Percentiles rank a stretch among this genome's conserved stretches.
Conservation (phyloP, 2,329 filamentous ascomycete genomes). For the Verticillium zaregamsianum region DNA sequence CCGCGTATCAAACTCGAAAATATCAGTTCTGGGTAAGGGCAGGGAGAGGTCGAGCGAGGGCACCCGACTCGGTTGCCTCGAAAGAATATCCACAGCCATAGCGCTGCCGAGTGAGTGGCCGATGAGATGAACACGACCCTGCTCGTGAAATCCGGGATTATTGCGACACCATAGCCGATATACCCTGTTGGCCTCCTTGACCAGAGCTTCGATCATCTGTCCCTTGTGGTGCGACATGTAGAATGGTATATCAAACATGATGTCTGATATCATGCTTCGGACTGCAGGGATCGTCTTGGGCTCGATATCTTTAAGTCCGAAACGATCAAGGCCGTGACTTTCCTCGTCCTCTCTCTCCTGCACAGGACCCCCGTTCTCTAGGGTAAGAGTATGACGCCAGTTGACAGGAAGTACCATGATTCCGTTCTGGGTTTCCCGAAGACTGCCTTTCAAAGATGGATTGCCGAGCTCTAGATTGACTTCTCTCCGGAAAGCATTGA, state of each 20-base stretch:
- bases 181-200: slow-evolving; percentile 90
- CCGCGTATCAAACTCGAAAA: slow-evolving; percentile 88
- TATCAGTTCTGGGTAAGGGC: slow-evolving; percentile 41
- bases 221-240: slow-evolving; percentile 95
- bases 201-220: slow-evolving; percentile 88
- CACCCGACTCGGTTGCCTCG: slow-evolving; percentile 74
- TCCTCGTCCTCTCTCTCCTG: slow-evolving; percentile 44
- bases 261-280: slow-evolving; percentile 90
- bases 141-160: slow-evolving; percentile 77
- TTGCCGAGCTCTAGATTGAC: slow-evolving; percentile 80
- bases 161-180: slow-evolving; percentile 93
- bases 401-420: slow-evolving; percentile 95
- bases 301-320: slow-evolving; percentile 80
- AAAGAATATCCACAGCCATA: slow-evolving; percentile 90
- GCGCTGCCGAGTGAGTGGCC: slow-evolving; percentile 92
- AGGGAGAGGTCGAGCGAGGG: slow-evolving; percentile 43
- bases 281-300: slow-evolving; percentile 86
- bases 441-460: slow-evolving; percentile 67
- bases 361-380: slow-evolving; percentile 72
- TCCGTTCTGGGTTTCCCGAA: slow-evolving; percentile 75
- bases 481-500: slow-evolving; percentile 82
- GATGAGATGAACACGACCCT: slow-evolving; percentile 84
- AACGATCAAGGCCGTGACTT: slow-evolving; percentile 55
- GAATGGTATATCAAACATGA: slow-evolving; percentile 98
- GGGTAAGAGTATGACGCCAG: slow-evolving; percentile 83